Evolutionary conservation across 1,284 basidiomycete species (phyloP).

Genomic region (Singerocomus inundabilis): DNA sequence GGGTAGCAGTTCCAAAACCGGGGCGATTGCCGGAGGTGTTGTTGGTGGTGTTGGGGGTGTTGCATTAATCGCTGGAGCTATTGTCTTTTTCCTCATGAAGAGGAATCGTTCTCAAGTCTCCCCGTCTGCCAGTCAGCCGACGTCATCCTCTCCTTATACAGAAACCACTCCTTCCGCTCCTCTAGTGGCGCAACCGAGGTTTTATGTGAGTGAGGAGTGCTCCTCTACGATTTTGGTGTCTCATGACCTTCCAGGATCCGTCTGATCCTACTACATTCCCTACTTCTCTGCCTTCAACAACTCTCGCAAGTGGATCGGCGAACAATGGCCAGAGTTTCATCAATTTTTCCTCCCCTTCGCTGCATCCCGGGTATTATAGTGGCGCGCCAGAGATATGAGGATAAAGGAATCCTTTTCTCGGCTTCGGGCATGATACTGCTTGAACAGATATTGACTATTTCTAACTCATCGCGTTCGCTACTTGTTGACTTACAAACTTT

Average conservation of each 20-base stretch:
- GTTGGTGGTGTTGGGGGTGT: slow-evolving; percentile 39
- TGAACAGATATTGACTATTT: no score
- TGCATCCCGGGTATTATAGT: slow-evolving; percentile 21
- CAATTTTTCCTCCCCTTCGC: slow-evolving; percentile 11
- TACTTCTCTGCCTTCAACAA: slow-evolving; percentile 16
- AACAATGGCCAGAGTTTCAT: slow-evolving; percentile 3
- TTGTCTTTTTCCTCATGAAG: slow-evolving; percentile 30
- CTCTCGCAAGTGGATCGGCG: slow-evolving; percentile 8
- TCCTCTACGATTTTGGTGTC: neutral
- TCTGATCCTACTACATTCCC: slow-evolving; percentile 36
- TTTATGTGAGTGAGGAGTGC: slow-evolving; percentile 30
- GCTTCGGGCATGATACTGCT: neutral
- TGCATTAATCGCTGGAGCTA: slow-evolving; percentile 26
- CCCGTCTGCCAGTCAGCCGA: neutral
- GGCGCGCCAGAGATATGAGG: slow-evolving; percentile 28
- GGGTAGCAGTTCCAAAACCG: slow-evolving; percentile 10
- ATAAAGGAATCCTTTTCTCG: neutral
- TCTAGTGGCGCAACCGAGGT: slow-evolving; percentile 27
- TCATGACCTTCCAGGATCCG: slow-evolving; percentile 25
- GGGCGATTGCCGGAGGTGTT: slow-evolving; percentile 36
- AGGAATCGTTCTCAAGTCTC: slow-evolving; percentile 24
- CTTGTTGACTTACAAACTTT: no score
- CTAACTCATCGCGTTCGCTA: no score
- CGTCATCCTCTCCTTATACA: slow-evolving; percentile 4
- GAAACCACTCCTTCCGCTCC: slow-evolving; percentile 12